phyloP scores from a whole-genome alignment of 2,329 filamentous ascomycete species.

The Camptophora hylomeconis region DNA sequence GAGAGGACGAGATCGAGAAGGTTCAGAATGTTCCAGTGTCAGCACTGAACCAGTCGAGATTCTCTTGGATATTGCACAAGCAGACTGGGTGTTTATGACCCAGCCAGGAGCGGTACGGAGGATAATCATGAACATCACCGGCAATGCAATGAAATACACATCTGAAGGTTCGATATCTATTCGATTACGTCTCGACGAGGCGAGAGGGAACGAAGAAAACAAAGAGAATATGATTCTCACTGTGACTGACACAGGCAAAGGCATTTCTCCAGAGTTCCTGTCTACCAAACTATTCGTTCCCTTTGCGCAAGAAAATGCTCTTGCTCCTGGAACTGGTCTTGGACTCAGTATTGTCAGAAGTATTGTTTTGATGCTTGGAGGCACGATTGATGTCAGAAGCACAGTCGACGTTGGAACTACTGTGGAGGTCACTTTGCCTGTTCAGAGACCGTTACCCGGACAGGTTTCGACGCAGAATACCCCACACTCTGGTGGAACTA shows the following conservation, averaged over 20 bases:
- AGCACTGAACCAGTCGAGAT: constrained; percentile 1
- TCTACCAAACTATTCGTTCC: constrained; percentile 45
- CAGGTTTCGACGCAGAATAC: constrained; percentile 8
- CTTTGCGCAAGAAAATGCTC: constrained; percentile 47
- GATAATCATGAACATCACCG: constrained; percentile 26
- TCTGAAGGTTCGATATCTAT: constrained; percentile 22
- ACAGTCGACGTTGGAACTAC: constrained; percentile 8
- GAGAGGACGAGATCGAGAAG: neutral
- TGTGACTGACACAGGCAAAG: constrained; percentile 49
- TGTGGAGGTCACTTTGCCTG: constrained; percentile 8
- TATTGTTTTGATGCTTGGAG: constrained; percentile 44
- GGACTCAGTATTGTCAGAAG: constrained; percentile 49
- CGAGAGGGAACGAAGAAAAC: constrained; percentile 7
- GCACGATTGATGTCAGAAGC: constrained; percentile 39
- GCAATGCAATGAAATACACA: constrained; percentile 27
- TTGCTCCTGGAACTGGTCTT: constrained; percentile 49
- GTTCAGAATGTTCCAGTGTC: neutral
- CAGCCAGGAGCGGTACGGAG: constrained; percentile 19
- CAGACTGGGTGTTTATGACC: constrained; percentile 18
- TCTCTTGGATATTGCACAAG: constrained; percentile 18
- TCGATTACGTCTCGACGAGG: constrained; percentile 13
- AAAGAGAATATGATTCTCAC: constrained; percentile 23
- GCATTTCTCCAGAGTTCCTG: constrained; percentile 49
- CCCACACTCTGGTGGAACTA: constrained; percentile 6
- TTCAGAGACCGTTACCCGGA: constrained; percentile 8